Base-by-base conservation (phyloP, 306 rosid genomes). In the Lithocarpus polystachyus region DNA sequence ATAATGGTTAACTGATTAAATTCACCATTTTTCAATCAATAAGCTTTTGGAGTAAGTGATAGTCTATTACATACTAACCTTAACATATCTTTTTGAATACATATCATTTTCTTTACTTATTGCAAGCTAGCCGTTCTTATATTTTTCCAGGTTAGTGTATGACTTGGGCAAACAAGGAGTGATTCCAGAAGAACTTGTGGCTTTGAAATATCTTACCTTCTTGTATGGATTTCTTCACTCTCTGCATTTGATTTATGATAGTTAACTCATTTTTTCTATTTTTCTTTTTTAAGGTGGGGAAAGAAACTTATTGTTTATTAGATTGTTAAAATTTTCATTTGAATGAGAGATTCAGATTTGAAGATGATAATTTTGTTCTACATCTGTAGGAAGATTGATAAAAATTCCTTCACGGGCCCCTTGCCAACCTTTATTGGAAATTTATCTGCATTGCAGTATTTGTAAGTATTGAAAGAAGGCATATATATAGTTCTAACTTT, bases 341-440 rank as follows among this genome's bases (percentile, higher is more conserved):
- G 35, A n/a, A 60, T 72, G n/a, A 13, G 51, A 11, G 54, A 65
- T 17, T 18, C 29, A 14, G 35, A 22, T 9, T 53, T 28, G n/a
- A 6, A 17, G 14, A 20, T 54, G 22, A 5, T 15, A 52, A 0
- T 54, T 31, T 37, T 75, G 1, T 55, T n/a, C 18, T 29, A 23
- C 57, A 26, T 31, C 20, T 77, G 79, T 53, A 83, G 86, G 69
- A 74, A 24, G 6, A 74, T 83, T n/a, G 71, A 74, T 56, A 3
- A 10, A 56, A 83, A 83, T 61, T 79, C 40, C 68, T 82, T 82
- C 74, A 54, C 71, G 1, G 85, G 85, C 4, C 28, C 75, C 35
- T 29, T 82, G 68, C 82, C 82, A 29, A 43, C 75, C 22, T 56
- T 73, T 52, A 20, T 82, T n/a, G 78, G 82, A 53, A 77, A 82